A percentile compares a stretch with the other conserved stretches of the same genome.
Conservation (phyloP, 2,329 filamentous ascomycete genomes). For the Podosphaera xanthii region DNA sequence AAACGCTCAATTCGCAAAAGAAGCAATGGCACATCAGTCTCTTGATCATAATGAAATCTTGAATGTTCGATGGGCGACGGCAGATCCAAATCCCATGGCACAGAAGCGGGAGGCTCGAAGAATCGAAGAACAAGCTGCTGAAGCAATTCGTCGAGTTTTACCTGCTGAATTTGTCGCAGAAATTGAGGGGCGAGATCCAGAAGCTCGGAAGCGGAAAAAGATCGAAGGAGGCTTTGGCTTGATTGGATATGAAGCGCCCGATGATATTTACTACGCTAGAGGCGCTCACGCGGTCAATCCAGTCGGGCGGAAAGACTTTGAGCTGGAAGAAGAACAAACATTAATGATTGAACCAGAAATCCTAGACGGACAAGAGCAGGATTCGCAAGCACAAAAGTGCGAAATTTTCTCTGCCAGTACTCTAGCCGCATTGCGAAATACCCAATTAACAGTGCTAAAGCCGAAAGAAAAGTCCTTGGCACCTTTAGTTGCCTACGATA, state of each 20-base stretch:
- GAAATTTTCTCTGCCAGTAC: constrained; percentile 70
- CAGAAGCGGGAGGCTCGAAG: constrained; percentile 73
- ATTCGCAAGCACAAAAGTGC: constrained; percentile 16
- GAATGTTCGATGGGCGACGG: constrained; percentile 92
- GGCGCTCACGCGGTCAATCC: constrained; percentile 46
- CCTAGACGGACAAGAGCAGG: constrained; percentile 19
- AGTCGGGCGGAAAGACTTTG: constrained; percentile 31
- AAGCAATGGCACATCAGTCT: constrained; percentile 87
- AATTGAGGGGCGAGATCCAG: constrained; percentile 75
- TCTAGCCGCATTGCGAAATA: constrained; percentile 48
- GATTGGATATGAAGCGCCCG: constrained; percentile 58
- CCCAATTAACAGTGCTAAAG: constrained; percentile 27
- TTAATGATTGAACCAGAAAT: constrained; percentile 28
- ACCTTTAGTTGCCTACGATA: constrained; percentile 59
- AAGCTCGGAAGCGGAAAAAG: constrained; percentile 69
- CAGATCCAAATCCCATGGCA: constrained; percentile 85
- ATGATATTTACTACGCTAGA: constrained; percentile 77
- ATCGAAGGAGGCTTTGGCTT: constrained; percentile 76
- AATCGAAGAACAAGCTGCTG: constrained; percentile 89
- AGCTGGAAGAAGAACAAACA: constrained; percentile 38
- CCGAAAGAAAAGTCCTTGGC: constrained; percentile 26
- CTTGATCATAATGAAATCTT: constrained; percentile 81
- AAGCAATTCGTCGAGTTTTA: constrained; percentile 69
- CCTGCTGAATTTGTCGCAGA: constrained; percentile 82
- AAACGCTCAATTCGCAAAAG: constrained; percentile 76